phyloP scores from a whole-genome alignment of 2,329 filamentous ascomycete genomes.

The Aspergillus udagawae region DNA sequence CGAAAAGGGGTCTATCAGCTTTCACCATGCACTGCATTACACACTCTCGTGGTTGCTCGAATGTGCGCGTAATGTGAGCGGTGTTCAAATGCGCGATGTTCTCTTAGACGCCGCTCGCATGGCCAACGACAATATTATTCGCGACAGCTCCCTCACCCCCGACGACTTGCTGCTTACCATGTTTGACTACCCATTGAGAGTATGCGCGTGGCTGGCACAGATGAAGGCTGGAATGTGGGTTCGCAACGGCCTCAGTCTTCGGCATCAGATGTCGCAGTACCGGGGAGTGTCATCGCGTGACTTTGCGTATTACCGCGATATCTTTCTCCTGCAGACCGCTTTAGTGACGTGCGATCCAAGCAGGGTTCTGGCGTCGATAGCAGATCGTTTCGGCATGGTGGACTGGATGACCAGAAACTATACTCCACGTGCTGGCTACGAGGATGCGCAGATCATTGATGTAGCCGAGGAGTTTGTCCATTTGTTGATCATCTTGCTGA shows the following conservation, averaged over 20 bases:
- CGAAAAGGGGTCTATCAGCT: slow-evolving; percentile 87
- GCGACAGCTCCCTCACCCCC: slow-evolving; percentile 51
- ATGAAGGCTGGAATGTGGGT: slow-evolving; percentile 99
- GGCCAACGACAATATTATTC: slow-evolving; percentile 51
- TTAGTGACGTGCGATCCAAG: slow-evolving; percentile 80
- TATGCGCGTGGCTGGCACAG: slow-evolving; percentile 94
- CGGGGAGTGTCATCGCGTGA: slow-evolving; percentile 84
- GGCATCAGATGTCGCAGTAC: slow-evolving; percentile 93
- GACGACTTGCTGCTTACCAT: slow-evolving; percentile 81
- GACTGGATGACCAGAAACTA: slow-evolving; percentile 85
- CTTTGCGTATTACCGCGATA: slow-evolving; percentile 88
- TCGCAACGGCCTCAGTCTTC: slow-evolving; percentile 89
- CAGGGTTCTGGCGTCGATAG: slow-evolving; percentile 79
- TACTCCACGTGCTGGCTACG: slow-evolving; percentile 68
- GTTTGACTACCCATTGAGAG: slow-evolving; percentile 88
- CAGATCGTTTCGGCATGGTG: slow-evolving; percentile 86
- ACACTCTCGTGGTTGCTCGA: slow-evolving; percentile 95
- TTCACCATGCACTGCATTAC: slow-evolving; percentile 95
- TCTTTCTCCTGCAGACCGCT: slow-evolving; percentile 88
- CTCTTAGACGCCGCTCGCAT: slow-evolving; percentile 66
- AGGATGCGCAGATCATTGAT: slow-evolving; percentile 84
- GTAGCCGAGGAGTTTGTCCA: slow-evolving; percentile 95
- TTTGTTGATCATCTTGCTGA: slow-evolving; percentile 83
- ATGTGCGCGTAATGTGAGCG: slow-evolving; percentile 71
- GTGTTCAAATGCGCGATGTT: slow-evolving; percentile 62